Conservation (phyloP, 2,329 filamentous ascomycete genomes). For the Pseudogymnoascus sp. region DNA sequence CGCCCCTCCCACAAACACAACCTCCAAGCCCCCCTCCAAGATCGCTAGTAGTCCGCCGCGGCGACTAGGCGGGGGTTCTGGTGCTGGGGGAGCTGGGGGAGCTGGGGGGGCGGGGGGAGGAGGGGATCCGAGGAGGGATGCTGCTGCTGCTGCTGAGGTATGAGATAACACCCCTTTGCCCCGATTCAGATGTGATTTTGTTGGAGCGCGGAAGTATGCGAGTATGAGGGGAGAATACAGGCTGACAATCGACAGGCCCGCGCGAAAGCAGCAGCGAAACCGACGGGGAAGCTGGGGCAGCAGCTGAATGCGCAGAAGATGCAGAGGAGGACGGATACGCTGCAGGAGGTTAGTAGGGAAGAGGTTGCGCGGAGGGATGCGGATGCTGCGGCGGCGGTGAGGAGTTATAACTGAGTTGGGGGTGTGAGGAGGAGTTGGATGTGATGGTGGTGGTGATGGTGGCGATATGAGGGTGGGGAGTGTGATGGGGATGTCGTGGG, state of each 20-base stretch:
- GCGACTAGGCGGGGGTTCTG: conserved; percentile 52
- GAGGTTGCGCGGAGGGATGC: conserved; percentile 60
- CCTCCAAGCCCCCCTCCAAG: conserved; percentile 17
- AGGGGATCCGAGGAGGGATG: conserved; percentile 58
- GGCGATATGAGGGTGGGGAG: not conserved
- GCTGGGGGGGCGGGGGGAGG: conserved; percentile 12
- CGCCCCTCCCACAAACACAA: conserved; percentile 15
- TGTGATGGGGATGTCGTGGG: not conserved
- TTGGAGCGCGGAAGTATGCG: not conserved
- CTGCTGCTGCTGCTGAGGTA: conserved; percentile 80
- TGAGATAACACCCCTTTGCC: conserved; percentile 26
- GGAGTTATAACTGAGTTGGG: conserved; percentile 50
- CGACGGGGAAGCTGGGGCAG: conserved; percentile 59
- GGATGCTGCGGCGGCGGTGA: conserved; percentile 51
- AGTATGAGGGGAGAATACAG: not conserved
- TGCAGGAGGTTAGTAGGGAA: conserved; percentile 59
- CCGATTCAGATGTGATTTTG: not conserved
- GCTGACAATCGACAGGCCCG: conserved; percentile 47
- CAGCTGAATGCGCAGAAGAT: conserved; percentile 70
- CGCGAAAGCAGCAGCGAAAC: conserved; percentile 49
- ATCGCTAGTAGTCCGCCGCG: conserved; percentile 51
- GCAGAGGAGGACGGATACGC: conserved; percentile 58
- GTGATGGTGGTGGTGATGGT: too few relatives aligned
- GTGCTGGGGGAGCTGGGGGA: too few relatives aligned
- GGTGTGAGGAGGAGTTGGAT: not conserved